Percentiles rank a stretch among this genome's conserved stretches.
phyloP scores from a whole-genome alignment of 2,329 filamentous ascomycete species.

The Fusarium equiseti region DNA sequence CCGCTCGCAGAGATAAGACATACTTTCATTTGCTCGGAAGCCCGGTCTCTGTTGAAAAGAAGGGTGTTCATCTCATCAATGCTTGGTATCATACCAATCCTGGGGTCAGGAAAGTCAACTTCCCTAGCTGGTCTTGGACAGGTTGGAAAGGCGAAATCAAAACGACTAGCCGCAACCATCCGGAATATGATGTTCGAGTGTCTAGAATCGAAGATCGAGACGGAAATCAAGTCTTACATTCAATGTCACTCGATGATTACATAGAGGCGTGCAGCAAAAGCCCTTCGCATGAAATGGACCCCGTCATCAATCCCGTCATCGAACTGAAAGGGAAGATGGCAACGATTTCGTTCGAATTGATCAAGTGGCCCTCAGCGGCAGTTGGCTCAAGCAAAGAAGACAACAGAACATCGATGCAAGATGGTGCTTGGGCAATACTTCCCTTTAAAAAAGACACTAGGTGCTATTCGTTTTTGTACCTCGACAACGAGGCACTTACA shows the following conservation, averaged over 20 bases:
- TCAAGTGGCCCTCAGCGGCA: background rate
- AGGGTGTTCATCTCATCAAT: rapidly evolving
- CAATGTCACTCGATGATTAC: background rate
- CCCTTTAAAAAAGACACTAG: rapidly evolving
- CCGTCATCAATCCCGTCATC: background rate
- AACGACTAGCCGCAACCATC: rapidly evolving
- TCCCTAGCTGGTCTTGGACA: background rate
- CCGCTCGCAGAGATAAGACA: rapidly evolving
- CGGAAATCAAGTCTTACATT: no score
- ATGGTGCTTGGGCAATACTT: background rate
- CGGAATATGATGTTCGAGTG: background rate
- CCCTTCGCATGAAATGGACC: rapidly evolving
- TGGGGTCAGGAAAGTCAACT: rapidly evolving
- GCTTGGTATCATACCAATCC: background rate
- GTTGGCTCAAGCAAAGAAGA: rapidly evolving
- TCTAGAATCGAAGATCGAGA: rapidly evolving
- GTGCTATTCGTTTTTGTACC: background rate
- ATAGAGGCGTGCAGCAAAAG: rapidly evolving
- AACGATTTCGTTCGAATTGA: rapidly evolving
- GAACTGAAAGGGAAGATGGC: background rate
- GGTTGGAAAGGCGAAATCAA: background rate
- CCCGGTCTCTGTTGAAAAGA: rapidly evolving
- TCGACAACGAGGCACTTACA: background rate
- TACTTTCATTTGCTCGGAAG: background rate
- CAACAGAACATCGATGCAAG: rapidly evolving